Conservation (phyloP, 2,329 filamentous ascomycete genomes). For the Xenosphaeropsis pyriputrescens region DNA sequence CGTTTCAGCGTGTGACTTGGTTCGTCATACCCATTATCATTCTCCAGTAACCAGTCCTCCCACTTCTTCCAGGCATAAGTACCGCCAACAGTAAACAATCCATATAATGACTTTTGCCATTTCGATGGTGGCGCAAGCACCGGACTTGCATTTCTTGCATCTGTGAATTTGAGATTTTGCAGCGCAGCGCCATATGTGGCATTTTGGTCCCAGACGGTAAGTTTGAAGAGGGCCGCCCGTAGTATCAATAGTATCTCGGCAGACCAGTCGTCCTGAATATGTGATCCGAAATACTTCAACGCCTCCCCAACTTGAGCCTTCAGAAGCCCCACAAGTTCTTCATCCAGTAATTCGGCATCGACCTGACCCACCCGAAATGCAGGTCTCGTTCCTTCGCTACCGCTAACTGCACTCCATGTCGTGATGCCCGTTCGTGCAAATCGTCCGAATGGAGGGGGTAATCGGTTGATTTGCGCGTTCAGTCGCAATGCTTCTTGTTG, state of each 20-base stretch:
- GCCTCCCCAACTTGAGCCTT: constrained; percentile 78
- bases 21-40: constrained; percentile 61
- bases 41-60: constrained; percentile 71
- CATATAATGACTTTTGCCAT: constrained; percentile 75
- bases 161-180: constrained; percentile 81
- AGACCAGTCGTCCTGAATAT: constrained; percentile 75
- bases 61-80: constrained; percentile 85
- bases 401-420: constrained; percentile 57
- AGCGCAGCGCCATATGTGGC: constrained; percentile 87
- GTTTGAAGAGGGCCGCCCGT: constrained; percentile 74
- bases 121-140: constrained; percentile 57
- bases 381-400: constrained; percentile 66
- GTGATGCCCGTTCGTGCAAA: constrained; percentile 31
- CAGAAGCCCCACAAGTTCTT: constrained; percentile 77
- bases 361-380: constrained; percentile 91
- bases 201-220: constrained; percentile 93
- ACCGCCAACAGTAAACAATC: constrained; percentile 72
- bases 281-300: constrained; percentile 69
- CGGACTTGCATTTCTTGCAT: constrained; percentile 53
- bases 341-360: constrained; percentile 87
- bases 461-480: constrained; percentile 35
- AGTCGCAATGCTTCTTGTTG: constrained; percentile 36
- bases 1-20: constrained; percentile 32
- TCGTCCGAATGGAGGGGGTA: constrained; percentile 48
- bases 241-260: constrained; percentile 71